Evolutionary conservation across 805 yeast genomes (phyloP).

Genomic region (Wickerhamomyces canadensis): DNA sequence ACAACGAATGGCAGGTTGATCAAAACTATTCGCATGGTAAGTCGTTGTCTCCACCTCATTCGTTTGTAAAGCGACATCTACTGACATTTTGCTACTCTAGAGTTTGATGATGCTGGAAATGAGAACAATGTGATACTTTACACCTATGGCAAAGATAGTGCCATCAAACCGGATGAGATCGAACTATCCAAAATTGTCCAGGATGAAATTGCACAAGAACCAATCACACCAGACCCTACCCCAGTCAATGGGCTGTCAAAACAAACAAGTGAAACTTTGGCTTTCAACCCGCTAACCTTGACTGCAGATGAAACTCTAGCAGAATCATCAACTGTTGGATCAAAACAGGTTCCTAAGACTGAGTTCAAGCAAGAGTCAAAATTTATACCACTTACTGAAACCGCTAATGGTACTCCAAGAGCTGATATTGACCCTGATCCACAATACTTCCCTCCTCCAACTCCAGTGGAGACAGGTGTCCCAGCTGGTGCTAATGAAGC

Average conservation of each 20-base stretch:
- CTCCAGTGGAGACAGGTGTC: slow-evolving; percentile 3
- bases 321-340: neutral
- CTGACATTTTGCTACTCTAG: no score
- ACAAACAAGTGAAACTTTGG: neutral
- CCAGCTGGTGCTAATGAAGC: neutral
- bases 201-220: slow-evolving; percentile 12
- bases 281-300: neutral
- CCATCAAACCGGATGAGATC: slow-evolving; percentile 3
- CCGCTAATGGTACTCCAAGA: neutral
- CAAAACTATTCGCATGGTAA: slow-evolving; percentile 18
- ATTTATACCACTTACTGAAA: slow-evolving; percentile 2
- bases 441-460: neutral
- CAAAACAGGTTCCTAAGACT: slow-evolving; percentile 1
- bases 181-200: slow-evolving; percentile 6
- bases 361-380: neutral
- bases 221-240: slow-evolving; percentile 27
- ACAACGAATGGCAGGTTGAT: slow-evolving; percentile 17
- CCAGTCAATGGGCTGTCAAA: slow-evolving; percentile 7
- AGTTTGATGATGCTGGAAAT: slow-evolving; percentile 31
- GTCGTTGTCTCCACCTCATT: slow-evolving; percentile 12
- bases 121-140: slow-evolving; percentile 31
- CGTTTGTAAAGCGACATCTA: no score
- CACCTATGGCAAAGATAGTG: slow-evolving; percentile 4
- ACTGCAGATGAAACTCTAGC: neutral
- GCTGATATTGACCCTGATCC: neutral